phyloP scores from a whole-genome alignment of 1,139 yeast genomes.

The Geotrichum restrictum region DNA sequence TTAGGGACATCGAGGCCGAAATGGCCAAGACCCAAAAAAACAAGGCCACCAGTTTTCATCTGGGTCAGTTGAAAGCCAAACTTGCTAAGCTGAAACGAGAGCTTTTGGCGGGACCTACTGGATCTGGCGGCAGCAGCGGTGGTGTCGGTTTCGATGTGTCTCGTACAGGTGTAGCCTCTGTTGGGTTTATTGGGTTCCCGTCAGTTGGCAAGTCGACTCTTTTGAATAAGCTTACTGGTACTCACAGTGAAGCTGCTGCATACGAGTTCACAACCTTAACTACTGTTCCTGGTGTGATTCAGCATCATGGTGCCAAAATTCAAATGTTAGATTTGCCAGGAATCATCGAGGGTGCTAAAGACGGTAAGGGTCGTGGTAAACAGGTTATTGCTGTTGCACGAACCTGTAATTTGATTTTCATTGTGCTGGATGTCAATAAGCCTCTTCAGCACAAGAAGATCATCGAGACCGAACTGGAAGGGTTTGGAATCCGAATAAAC shows the following conservation, averaged over 20 bases:
- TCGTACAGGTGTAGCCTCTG: slow-evolving; percentile 94
- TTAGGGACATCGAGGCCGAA: slow-evolving; percentile 82
- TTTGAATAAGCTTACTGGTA: slow-evolving; percentile 83
- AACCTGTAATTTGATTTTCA: slow-evolving; percentile 86
- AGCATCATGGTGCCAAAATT: slow-evolving; percentile 93
- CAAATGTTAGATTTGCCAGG: slow-evolving; percentile 99
- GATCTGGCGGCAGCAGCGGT: slow-evolving; percentile 86
- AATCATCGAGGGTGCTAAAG: slow-evolving; percentile 97
- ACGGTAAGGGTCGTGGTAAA: slow-evolving; percentile 98
- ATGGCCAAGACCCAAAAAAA: slow-evolving; percentile 94
- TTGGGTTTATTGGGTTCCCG: slow-evolving; percentile 97
- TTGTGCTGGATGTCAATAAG: slow-evolving; percentile 91
- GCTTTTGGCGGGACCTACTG: slow-evolving; percentile 69
- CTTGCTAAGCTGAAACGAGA: slow-evolving; percentile 92
- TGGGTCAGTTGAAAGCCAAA: slow-evolving; percentile 95
- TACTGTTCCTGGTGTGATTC: slow-evolving; percentile 94
- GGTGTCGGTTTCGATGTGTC: slow-evolving; percentile 94
- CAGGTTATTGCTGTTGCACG: slow-evolving; percentile 98
- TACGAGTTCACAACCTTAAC: slow-evolving; percentile 96
- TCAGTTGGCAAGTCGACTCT: slow-evolving; percentile 92
- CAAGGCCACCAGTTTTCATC: slow-evolving; percentile 91
- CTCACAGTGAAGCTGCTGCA: slow-evolving; percentile 95
- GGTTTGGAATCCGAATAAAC: slow-evolving; percentile 92
- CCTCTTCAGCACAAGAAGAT: slow-evolving; percentile 91
- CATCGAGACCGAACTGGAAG: slow-evolving; percentile 92